phyloP scores from a whole-genome alignment of 148 eudicot species.

The Amaranthus hypochondriacus region DNA sequence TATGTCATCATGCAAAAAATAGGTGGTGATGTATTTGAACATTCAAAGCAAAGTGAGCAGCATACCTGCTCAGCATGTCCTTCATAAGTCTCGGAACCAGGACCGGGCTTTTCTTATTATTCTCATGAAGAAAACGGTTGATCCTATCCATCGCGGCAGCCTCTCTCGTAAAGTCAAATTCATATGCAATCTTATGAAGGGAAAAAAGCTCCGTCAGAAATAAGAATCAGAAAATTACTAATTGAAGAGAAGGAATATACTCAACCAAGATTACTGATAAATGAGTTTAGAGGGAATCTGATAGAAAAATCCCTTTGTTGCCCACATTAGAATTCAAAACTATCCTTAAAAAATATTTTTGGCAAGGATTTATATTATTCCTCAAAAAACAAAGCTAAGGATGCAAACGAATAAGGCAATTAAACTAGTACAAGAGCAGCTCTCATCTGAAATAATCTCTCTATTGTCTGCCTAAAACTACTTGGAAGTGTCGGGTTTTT shows the following conservation, averaged over 20 bases:
- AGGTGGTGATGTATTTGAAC: neutral
- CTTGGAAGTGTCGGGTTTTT: too few species aligned
- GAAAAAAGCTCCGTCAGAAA: constrained; percentile 10
- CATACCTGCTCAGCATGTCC: constrained; percentile 70
- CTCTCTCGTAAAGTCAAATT: constrained; percentile 78
- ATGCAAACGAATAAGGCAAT: neutral
- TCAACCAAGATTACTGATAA: neutral
- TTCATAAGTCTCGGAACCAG: constrained; percentile 64
- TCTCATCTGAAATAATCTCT: neutral
- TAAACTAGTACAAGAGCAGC: neutral
- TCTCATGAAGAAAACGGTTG: constrained; percentile 50
- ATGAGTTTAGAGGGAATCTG: neutral
- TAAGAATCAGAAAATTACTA: neutral
- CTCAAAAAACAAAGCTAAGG: neutral
- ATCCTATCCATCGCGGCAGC: constrained; percentile 93
- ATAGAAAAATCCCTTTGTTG: neutral
- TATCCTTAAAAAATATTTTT: neutral
- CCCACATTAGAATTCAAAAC: neutral
- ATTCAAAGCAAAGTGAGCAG: neutral
- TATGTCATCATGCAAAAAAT: neutral
- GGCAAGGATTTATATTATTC: neutral
- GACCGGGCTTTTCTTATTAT: constrained; percentile 75
- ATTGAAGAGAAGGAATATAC: neutral
- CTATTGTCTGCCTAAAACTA: neutral
- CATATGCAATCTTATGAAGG: constrained; percentile 63